phyloP scores from a whole-genome alignment of 2,329 filamentous ascomycete species.

The Diaporthe sp. region DNA sequence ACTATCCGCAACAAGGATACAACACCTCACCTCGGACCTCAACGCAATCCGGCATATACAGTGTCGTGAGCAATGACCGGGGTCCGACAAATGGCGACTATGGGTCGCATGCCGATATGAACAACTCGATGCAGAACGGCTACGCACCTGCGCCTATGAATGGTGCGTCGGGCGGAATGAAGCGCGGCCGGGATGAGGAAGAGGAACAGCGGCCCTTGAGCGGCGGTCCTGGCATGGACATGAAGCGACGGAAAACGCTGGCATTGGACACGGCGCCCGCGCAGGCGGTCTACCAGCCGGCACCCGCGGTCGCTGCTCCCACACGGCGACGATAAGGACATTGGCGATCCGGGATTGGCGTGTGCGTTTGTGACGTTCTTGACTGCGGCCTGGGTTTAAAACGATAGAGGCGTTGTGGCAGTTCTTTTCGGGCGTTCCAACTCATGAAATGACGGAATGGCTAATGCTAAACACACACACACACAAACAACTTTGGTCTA shows the following conservation, averaged over 20 bases:
- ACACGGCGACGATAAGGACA: conserved; percentile 31
- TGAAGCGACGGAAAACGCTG: conserved; percentile 50
- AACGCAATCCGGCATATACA: conserved; percentile 86
- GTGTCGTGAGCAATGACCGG: conserved; percentile 85
- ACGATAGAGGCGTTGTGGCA: conserved; percentile 35
- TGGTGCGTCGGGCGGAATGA: conserved; percentile 59
- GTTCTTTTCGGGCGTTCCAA: conserved; percentile 24
- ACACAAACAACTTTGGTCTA: conserved; percentile 19
- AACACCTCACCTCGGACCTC: conserved; percentile 79
- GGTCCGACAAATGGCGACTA: conserved; percentile 77
- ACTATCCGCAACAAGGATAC: conserved; percentile 80
- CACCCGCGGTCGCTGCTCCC: conserved; percentile 42
- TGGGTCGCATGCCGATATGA: conserved; percentile 71
- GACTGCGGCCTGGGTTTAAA: conserved; percentile 26
- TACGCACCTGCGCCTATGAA: conserved; percentile 76
- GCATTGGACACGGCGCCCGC: conserved; percentile 45
- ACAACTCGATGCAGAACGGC: conserved; percentile 65
- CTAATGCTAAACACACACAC: conserved; percentile 31
- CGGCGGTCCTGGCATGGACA: conserved; percentile 42
- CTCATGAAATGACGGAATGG: conserved; percentile 32
- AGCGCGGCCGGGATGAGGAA: conserved; percentile 56
- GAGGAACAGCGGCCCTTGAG: conserved; percentile 49
- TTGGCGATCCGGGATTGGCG: neutral
- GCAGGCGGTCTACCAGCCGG: conserved; percentile 42
- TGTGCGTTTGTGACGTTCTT: conserved; percentile 21